Conservation (phyloP, 2,329 filamentous ascomycete genomes). For the Dactylellina drechsleri region DNA sequence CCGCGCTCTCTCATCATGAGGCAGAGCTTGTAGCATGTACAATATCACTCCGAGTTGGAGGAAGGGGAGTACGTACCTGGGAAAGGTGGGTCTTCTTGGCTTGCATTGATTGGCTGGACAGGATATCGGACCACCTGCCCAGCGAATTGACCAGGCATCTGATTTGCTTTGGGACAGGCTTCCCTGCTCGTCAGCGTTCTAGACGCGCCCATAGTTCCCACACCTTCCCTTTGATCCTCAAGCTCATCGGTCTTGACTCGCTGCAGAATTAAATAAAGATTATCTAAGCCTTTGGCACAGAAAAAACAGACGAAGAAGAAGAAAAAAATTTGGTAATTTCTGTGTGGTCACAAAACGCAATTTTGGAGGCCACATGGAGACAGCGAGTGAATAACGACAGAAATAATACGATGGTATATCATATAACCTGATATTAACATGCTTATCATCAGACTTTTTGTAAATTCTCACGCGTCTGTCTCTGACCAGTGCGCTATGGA, state of each 20-base stretch:
- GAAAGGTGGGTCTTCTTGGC: not conserved
- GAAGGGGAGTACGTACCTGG: not conserved
- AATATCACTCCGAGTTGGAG: not conserved
- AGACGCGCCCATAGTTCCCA: slow-evolving; percentile 54
- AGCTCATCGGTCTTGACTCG: slow-evolving; percentile 21
- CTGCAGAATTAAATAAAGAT: slow-evolving; percentile 38
- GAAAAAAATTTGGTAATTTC: not conserved
- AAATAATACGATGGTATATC: too few species aligned
- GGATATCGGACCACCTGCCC: slow-evolving; percentile 29
- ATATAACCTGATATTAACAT: too few species aligned
- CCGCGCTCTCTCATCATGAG: slow-evolving; percentile 10
- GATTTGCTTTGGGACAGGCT: slow-evolving; percentile 26
- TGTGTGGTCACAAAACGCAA: slow-evolving; percentile 19
- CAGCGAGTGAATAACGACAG: slow-evolving; percentile 7
- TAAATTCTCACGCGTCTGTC: too few species aligned
- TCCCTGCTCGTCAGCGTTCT: slow-evolving; percentile 49
- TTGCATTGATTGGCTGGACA: slow-evolving; percentile 24
- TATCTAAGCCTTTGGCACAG: slow-evolving; percentile 31
- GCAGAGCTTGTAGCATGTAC: slow-evolving; percentile 36
- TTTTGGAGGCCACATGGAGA: not conserved
- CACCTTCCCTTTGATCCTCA: slow-evolving; percentile 31
- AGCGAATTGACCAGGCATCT: slow-evolving; percentile 33
- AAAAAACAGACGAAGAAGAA: not conserved
- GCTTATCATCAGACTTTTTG: too few species aligned
- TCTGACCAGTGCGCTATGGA: too few species aligned